A percentile compares a stretch with the other conserved stretches of the same genome.
Evolutionary conservation across 2,329 filamentous ascomycete genomes (phyloP).

Genomic region (Penicillium sp.): DNA sequence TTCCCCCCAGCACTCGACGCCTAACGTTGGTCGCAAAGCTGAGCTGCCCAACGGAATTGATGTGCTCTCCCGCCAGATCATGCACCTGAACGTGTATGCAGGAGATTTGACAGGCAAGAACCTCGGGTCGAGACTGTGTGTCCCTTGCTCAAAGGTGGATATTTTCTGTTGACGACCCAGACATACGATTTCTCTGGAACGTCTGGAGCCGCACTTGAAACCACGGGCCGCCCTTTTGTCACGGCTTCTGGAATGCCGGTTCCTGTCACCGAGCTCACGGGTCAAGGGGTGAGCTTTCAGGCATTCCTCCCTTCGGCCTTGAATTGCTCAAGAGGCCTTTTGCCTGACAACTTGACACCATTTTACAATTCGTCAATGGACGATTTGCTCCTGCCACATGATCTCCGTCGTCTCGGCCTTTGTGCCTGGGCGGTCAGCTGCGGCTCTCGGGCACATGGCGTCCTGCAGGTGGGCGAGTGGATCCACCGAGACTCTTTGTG

Average conservation of each 20-base stretch:
- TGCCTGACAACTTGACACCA: no score
- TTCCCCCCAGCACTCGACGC: no score
- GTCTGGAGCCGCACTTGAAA: conserved; percentile 5
- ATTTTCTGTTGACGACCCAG: background rate
- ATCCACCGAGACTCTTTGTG: background rate
- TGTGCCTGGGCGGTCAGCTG: conserved; percentile 2
- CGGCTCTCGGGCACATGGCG: background rate
- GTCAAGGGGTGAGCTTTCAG: no score
- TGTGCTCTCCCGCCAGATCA: no score
- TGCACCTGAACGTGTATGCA: no score
- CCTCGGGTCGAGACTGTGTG: background rate
- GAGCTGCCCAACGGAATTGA: no score
- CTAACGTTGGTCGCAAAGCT: no score
- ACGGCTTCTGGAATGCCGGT: background rate
- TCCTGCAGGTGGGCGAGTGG: background rate
- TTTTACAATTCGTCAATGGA: no score
- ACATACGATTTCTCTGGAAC: conserved; percentile 1
- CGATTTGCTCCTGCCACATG: no score
- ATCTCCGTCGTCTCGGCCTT: background rate
- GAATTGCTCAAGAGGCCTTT: no score
- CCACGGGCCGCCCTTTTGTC: background rate
- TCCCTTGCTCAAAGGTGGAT: background rate
- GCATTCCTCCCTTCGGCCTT: no score
- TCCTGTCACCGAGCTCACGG: background rate
- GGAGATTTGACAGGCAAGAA: no score